These are phyloP conservation scores for Fusarium tjaetaba DNA, from an alignment of 2,329 filamentous ascomycete genomes.

Conservation along the genomic window DNA sequence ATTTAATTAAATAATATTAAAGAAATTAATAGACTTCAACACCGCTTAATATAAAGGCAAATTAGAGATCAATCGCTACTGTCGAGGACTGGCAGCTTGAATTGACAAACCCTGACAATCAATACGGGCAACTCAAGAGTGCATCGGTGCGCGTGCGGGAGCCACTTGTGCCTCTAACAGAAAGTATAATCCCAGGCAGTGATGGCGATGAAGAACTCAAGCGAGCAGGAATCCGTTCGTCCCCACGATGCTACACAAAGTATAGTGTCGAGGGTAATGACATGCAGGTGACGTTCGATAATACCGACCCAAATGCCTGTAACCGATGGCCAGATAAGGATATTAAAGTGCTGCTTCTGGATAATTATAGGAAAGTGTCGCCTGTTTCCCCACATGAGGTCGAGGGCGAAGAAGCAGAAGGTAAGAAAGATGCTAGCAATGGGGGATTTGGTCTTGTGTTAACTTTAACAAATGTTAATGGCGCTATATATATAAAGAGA, in stretches of 20 bases:
- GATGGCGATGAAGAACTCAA: rapidly evolving
- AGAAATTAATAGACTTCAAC: too few species aligned
- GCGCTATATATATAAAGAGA: rapidly evolving
- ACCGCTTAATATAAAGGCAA: rapidly evolving
- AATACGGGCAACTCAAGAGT: background rate
- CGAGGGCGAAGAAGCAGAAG: rapidly evolving
- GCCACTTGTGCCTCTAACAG: rapidly evolving
- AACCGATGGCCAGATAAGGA: background rate
- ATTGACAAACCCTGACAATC: background rate
- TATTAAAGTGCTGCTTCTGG: background rate
- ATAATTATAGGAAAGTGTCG: rapidly evolving
- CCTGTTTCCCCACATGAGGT: rapidly evolving
- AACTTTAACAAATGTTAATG: rapidly evolving
- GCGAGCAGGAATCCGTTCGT: rapidly evolving
- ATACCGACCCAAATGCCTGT: rapidly evolving
- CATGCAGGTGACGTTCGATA: rapidly evolving
- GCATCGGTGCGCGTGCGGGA: rapidly evolving
- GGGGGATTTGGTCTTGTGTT: background rate
- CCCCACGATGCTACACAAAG: rapidly evolving
- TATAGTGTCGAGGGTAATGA: rapidly evolving
- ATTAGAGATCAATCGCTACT: rapidly evolving
- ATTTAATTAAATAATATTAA: too few species aligned
- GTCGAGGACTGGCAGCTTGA: rapidly evolving
- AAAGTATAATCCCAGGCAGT: background rate
- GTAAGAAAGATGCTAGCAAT: rapidly evolving